These are phyloP conservation scores for Draba incana DNA, from an alignment of 345 rosid genomes.

Conservation along the genomic window DNA sequence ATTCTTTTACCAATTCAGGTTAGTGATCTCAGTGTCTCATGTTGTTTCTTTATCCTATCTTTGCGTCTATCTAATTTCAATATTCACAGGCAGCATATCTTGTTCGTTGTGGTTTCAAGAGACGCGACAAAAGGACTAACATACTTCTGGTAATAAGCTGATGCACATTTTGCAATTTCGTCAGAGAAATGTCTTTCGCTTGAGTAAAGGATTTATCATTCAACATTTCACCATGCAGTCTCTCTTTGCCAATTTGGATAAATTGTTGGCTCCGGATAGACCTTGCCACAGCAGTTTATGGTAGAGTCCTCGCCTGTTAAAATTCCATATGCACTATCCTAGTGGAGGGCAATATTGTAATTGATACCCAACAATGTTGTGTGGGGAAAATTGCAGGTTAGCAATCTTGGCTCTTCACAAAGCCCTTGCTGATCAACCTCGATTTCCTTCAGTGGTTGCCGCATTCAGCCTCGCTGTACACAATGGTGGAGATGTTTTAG, in stretches of 20 bases:
- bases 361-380: not conserved
- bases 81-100: constrained; percentile 76
- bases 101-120: constrained; percentile 58
- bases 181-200: constrained; percentile 23
- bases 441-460: constrained; percentile 77
- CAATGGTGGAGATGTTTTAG: constrained; percentile 68
- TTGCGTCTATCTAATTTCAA: constrained; percentile 36
- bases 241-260: constrained; percentile 71
- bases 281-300: constrained; percentile 90
- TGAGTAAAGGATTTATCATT: constrained; percentile 17
- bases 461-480: constrained; percentile 69
- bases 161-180: constrained; percentile 1
- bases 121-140: constrained; percentile 81
- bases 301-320: constrained; percentile 39
- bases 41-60: constrained; percentile 5
- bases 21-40: constrained; percentile 15
- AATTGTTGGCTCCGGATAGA: constrained; percentile 74
- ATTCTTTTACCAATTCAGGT: constrained; percentile 84
- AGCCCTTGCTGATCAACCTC: constrained; percentile 62
- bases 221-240: constrained; percentile 56
- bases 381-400: constrained; percentile 50
- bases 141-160: constrained; percentile 69
- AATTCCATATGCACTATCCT: not conserved
- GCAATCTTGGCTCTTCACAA: constrained; percentile 77
- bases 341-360: not conserved